A percentile compares a stretch with the other conserved stretches of the same genome.
Evolutionary conservation across 2,329 filamentous ascomycete species (phyloP).

Genomic region (Didymella segeticola): DNA sequence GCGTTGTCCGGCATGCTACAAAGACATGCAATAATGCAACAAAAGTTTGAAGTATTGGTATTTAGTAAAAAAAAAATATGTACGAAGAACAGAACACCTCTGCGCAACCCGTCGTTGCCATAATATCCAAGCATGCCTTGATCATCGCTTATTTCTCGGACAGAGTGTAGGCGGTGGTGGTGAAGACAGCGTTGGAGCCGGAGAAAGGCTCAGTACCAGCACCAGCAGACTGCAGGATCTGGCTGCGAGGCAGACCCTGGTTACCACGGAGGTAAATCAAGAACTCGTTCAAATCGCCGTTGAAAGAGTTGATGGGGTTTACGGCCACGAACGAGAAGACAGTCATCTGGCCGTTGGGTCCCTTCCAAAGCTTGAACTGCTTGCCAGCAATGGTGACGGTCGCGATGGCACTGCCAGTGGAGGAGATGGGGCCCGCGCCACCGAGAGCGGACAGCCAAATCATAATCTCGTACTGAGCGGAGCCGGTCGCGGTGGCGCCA

Average conservation of each 20-base stretch:
- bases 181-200: slow-evolving; percentile 56
- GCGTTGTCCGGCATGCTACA: too few relatives aligned
- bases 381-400: slow-evolving; percentile 61
- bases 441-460: slow-evolving; percentile 68
- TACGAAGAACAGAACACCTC: slow-evolving; percentile 4
- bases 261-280: slow-evolving; percentile 60
- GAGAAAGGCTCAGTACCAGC: slow-evolving; percentile 65
- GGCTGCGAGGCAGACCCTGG: slow-evolving; percentile 56
- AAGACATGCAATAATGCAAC: not conserved
- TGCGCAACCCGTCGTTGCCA: not conserved
- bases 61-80: not conserved
- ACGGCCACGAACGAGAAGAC: slow-evolving; percentile 67
- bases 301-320: slow-evolving; percentile 59
- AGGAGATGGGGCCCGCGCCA: slow-evolving; percentile 66
- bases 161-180: slow-evolving; percentile 50
- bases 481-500: slow-evolving; percentile 53
- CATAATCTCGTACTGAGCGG: slow-evolving; percentile 69
- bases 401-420: slow-evolving; percentile 60
- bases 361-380: slow-evolving; percentile 66
- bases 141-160: slow-evolving; percentile 22
- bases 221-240: slow-evolving; percentile 62
- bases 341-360: slow-evolving; percentile 65
- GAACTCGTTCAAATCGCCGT: slow-evolving; percentile 65
- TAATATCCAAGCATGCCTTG: not conserved
- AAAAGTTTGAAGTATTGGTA: too few relatives aligned